Base-by-base conservation (phyloP, 2,329 filamentous ascomycete species). In the Helotiales sp. region DNA sequence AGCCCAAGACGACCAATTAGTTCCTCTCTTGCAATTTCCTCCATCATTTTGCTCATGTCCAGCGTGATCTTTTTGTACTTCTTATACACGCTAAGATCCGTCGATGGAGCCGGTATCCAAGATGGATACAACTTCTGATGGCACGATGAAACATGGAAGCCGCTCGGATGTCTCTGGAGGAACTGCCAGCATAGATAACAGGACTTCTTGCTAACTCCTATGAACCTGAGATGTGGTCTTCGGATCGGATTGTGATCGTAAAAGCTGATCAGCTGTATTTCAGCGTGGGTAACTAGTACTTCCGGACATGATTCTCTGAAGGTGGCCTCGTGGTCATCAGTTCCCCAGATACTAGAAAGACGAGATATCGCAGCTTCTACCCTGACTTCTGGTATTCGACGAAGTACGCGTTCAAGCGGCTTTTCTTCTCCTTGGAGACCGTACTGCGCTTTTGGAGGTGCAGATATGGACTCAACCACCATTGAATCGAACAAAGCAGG, bases 101-200 rank as follows among this genome's bases (percentile, higher is more conserved):
- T n/a, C 11, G 66, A 57, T 45, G 73, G 71, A 0, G 76, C 65
- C 13, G 76, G 76, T 66, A 75, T 75, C 77, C 77, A 79, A 6
- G 75, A 68, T n/a, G 70, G 73, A 17, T 78, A 78, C 2, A 79
- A 45, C 64, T 77, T 79, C 61, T 78, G 76, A 63, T 79, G 77
- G 59, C 71, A 70, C 15, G 76, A 75, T 1, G 76, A 77, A 13
- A 75, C 72, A 15, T 62, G 34, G 11, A 78, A 68, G 28, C 15
- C 59, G 1, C 73, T 71, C 13, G 73, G 70, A 66, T 78, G 75
- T 1, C 52, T 70, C 17, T 50, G 50, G n/a, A 78, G 59, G 43
- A 70, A 78, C 43, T 70, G 47, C 34, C 75, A 55, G 58, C 77
- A 79, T 10, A 78, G 71, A 54, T 73, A 78, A 60, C 77, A 78